Conservation (phyloP, 2,329 filamentous ascomycete genomes). For the Aspergillus bombycis region DNA sequence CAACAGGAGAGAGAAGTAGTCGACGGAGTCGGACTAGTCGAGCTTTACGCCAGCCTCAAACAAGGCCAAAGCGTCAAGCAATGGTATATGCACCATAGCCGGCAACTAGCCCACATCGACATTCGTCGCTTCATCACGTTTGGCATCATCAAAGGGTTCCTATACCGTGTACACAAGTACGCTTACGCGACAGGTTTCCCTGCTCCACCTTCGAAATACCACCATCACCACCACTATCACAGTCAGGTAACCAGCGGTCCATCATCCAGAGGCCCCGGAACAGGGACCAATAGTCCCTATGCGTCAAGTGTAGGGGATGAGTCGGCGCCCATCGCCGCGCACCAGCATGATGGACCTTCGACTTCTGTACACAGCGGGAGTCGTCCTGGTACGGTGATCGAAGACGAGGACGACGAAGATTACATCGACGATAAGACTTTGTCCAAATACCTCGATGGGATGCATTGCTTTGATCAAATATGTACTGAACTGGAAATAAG, state of each 20-base stretch:
- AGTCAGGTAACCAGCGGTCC: constrained; percentile 25
- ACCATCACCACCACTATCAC: constrained; percentile 16
- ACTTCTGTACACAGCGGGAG: constrained; percentile 33
- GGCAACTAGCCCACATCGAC: constrained; percentile 76
- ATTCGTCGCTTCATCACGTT: constrained; percentile 92
- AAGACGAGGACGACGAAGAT: constrained; percentile 38
- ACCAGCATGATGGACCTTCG: constrained; percentile 18
- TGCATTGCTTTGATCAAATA: constrained; percentile 55
- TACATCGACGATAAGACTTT: constrained; percentile 41
- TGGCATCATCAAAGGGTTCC: constrained; percentile 89
- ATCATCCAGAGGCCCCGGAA: constrained; percentile 34
- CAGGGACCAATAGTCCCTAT: constrained; percentile 37
- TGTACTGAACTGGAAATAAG: constrained; percentile 54
- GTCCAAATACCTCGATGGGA: constrained; percentile 50
- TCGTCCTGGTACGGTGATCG: constrained; percentile 22
- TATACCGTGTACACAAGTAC: constrained; percentile 93
- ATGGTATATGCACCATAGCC: constrained; percentile 78
- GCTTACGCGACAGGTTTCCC: constrained; percentile 59
- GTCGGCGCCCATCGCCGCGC: constrained; percentile 20
- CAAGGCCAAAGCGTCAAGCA: constrained; percentile 83
- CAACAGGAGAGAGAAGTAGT: constrained; percentile 28
- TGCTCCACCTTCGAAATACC: constrained; percentile 29
- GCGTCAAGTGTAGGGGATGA: constrained; percentile 27
- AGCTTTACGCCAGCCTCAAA: constrained; percentile 82
- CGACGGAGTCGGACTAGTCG: constrained; percentile 63